phyloP scores from a whole-genome alignment of 78 protist genomes.

The Dictyostelium purpureum region DNA sequence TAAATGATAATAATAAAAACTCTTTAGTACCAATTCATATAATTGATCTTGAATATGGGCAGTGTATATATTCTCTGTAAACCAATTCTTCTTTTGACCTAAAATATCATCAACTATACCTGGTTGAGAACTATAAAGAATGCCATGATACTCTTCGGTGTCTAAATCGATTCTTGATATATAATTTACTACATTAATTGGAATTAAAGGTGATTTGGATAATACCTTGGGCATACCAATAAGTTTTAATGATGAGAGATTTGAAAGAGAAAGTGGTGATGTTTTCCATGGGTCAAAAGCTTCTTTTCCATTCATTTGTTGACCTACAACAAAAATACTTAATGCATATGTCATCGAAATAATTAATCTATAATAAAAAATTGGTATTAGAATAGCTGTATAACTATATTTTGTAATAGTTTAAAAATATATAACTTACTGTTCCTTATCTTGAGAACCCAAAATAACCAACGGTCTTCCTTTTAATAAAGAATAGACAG shows the following conservation, averaged over 20 bases:
- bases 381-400: not conserved
- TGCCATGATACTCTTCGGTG: conserved; percentile 56
- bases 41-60: conserved; percentile 63
- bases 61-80: conserved; percentile 57
- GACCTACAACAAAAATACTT: conserved; percentile 53
- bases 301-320: not conserved
- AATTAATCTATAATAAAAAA: not conserved
- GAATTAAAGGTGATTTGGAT: not conserved
- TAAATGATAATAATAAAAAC: conserved; percentile 47
- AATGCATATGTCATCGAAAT: conserved; percentile 37
- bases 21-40: conserved; percentile 56
- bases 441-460: conserved; percentile 61
- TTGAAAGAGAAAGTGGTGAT: not conserved
- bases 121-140: not conserved
- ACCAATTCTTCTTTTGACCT: conserved; percentile 36
- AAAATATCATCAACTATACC: conserved; percentile 58
- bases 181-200: conserved; percentile 48
- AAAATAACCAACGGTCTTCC: conserved; percentile 78
- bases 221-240: conserved; percentile 67
- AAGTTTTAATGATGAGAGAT: conserved; percentile 50
- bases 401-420: not conserved
- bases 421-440: not conserved
- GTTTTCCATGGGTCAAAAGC: conserved; percentile 38
- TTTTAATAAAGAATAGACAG: conserved; percentile 67
- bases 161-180: conserved; percentile 52